Percentiles rank a stretch among this genome's conserved stretches.
Evolutionary conservation across 805 yeast genomes (phyloP).

Genomic region (Saccharomycopsis javanensis): DNA sequence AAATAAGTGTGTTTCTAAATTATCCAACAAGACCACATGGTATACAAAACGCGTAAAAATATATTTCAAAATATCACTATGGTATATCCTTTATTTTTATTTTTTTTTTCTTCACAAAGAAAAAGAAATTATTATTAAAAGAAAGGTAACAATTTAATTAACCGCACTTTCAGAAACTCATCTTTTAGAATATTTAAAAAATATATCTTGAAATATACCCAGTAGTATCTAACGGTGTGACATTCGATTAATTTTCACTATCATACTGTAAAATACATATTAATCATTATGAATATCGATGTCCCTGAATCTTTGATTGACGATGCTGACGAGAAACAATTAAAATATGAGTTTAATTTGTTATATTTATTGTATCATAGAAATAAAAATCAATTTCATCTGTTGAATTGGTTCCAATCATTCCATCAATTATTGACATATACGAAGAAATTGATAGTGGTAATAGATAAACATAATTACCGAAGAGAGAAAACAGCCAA

Average conservation of each 20-base stretch:
- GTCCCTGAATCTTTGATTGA: background rate
- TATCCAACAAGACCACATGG: too few species aligned
- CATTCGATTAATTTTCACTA: background rate
- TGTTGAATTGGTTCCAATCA: slow-evolving; percentile 42
- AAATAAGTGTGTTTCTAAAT: too few species aligned
- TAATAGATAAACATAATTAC: background rate
- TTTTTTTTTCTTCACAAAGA: background rate
- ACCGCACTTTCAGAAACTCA: background rate
- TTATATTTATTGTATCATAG: slow-evolving; percentile 42
- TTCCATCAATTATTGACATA: slow-evolving; percentile 36
- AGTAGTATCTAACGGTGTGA: too few species aligned
- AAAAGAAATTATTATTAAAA: background rate
- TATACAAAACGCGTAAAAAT: background rate
- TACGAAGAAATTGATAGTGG: background rate
- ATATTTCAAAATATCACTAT: too few species aligned
- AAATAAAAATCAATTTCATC: slow-evolving; percentile 42
- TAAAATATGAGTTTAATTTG: slow-evolving; percentile 31
- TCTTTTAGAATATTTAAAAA: background rate
- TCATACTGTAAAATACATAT: too few species aligned
- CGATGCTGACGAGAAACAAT: background rate
- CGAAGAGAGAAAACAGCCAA: background rate
- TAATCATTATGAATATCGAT: background rate
- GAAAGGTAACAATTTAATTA: background rate
- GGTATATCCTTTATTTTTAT: background rate
- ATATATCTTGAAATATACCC: background rate